Evolutionary conservation across 2,329 filamentous ascomycete species (phyloP), one percentile per base, ranked within the genome.

Genomic region (Aphanoascus verrucosus): DNA sequence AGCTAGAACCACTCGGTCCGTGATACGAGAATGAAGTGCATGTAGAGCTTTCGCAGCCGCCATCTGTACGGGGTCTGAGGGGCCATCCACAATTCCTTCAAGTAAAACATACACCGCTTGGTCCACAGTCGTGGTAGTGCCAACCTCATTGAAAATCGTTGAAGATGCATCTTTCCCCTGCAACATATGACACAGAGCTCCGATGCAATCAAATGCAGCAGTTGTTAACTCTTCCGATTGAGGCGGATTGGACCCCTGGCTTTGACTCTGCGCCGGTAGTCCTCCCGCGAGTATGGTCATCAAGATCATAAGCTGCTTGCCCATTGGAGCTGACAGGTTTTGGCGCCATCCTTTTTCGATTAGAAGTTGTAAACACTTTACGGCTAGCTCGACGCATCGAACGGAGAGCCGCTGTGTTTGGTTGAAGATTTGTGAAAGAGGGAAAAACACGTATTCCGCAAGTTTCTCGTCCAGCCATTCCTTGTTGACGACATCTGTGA

Each of bases 361-460:
- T 28, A 98, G 76, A 14, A 88, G 72, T 9, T 80, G 77, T 34
- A 96, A 73, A 60, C 86, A 91, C 65, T 82, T 81, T 44, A 96
- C 75, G 31, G 85, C 83, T 42, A 86, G 70, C 66, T 98, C 93
- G 6, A 93, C 72, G 40, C 59, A 70, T 50, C 79, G 78, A 45
- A 86, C 78, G 0, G 90, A 83, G 52, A 90, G 81, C 46, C 78
- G 76, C 57, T 85, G 80, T 60, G 87, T 84, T 57, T 83, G 79
- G 55, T 88, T 84, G 62, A 98, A 84, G 38, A 97, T 81, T 61
- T 93, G 85, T 0, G 88, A 89, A 0, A 98, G 74, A 0, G 93
- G 93, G 58, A 96, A 95, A 74, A 97, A 97, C 63, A 86, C 79
- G 74, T 97, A 98, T 72, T 96, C 90, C 12, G 90, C 88, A 15